These are phyloP conservation scores for Deinandra increscens DNA, from an alignment of 129 eudicot genomes.

Conservation along the genomic window DNA sequence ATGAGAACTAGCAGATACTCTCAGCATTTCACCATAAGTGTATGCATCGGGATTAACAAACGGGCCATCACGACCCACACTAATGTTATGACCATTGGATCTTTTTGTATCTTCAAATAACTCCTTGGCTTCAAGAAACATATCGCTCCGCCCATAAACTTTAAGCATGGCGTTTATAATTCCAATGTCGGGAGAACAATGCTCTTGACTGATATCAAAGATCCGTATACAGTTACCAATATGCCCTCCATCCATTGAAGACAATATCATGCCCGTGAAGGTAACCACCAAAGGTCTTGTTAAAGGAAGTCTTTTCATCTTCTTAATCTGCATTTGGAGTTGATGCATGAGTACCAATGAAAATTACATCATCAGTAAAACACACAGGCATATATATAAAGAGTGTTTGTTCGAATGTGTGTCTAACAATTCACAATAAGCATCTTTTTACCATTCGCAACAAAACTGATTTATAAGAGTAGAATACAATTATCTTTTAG, in stretches of 20 bases:
- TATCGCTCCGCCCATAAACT: conserved; percentile 78
- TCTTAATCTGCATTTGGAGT: conserved; percentile 57
- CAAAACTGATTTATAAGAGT: background rate
- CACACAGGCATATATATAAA: background rate
- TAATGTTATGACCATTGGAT: conserved; percentile 34
- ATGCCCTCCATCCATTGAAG: conserved; percentile 83
- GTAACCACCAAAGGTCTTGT: conserved; percentile 69
- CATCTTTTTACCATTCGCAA: background rate
- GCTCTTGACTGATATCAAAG: conserved; percentile 54
- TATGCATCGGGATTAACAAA: conserved; percentile 34
- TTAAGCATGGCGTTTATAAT: conserved; percentile 79
- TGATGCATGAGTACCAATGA: background rate
- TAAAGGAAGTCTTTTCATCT: conserved; percentile 58
- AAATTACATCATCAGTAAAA: conserved; percentile 1
- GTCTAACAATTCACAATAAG: background rate
- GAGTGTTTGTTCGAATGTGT: background rate
- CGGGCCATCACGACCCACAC: conserved; percentile 34
- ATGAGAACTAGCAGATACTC: conserved; percentile 71
- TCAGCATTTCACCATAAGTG: conserved; percentile 63
- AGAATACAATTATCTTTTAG: background rate
- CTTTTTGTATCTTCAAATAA: conserved; percentile 63
- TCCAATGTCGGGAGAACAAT: conserved; percentile 66
- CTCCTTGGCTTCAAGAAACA: conserved; percentile 79
- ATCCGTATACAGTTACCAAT: conserved; percentile 60
- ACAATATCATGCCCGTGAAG: conserved; percentile 84